Percentiles rank a stretch among this genome's conserved stretches.
Evolutionary conservation across 306 rosid genomes (phyloP).

Genomic region (Trifolium pratense): DNA sequence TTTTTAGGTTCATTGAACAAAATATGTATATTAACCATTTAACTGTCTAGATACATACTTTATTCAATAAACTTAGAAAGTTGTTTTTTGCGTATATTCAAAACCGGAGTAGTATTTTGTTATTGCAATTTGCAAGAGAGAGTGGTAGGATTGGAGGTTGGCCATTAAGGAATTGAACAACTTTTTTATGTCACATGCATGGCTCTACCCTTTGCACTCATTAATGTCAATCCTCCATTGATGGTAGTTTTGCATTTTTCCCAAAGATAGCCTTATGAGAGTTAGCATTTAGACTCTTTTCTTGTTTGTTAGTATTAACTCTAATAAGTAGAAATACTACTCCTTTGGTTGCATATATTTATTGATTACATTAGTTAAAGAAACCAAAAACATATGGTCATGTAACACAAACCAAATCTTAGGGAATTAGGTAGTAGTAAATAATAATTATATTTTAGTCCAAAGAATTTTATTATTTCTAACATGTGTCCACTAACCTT

Average conservation of each 20-base stretch:
- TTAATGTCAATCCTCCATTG: constrained; percentile 34
- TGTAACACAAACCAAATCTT: no score
- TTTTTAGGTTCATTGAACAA: no score
- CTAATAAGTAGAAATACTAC: not conserved
- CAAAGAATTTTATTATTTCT: not conserved
- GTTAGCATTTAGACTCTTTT: constrained; percentile 16
- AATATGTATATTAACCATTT: no score
- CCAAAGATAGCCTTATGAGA: constrained; percentile 14
- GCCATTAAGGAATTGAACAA: constrained; percentile 25
- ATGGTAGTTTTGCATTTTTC: constrained; percentile 19
- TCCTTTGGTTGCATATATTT: not conserved
- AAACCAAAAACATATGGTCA: no score
- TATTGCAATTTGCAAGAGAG: constrained; percentile 7
- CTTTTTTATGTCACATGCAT: constrained; percentile 35
- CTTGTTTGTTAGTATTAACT: constrained; percentile 18
- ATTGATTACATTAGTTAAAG: no score
- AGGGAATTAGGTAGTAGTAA: no score
- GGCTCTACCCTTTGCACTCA: constrained; percentile 10
- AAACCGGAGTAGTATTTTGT: not conserved
- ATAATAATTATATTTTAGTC: not conserved
- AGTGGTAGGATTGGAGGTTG: constrained; percentile 34
- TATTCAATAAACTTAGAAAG: no score
- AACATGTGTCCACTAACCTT: not conserved
- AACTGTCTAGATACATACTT: no score
- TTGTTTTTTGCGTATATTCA: no score